phyloP scores from a whole-genome alignment of 129 eudicot genomes.

The Ambrosia trifida region DNA sequence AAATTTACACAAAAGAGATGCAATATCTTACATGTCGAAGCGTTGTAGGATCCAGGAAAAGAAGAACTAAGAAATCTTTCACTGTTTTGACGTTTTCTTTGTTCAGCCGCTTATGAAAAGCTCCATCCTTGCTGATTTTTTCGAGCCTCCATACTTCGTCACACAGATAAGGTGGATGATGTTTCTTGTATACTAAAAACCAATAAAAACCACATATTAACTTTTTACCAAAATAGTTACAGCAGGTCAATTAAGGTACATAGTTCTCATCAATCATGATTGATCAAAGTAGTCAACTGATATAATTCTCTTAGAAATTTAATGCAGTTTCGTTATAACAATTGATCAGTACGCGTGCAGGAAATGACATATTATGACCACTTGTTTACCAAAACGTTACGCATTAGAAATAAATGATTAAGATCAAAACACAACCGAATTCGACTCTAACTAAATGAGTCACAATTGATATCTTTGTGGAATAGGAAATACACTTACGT shows the following conservation, averaged over 20 bases:
- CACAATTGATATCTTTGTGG: not conserved
- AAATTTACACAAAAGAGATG: conserved; percentile 14
- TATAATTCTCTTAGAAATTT: not conserved
- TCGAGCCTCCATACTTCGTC: conserved; percentile 97
- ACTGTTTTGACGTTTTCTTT: conserved; percentile 66
- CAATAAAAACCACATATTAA: not conserved
- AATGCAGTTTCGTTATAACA: not conserved
- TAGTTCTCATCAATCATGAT: not conserved
- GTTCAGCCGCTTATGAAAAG: conserved; percentile 82
- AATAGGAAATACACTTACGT: conserved; percentile 51
- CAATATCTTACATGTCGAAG: conserved; percentile 67
- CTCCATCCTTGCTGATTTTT: conserved; percentile 97
- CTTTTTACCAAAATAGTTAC: not conserved
- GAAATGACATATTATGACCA: too few relatives aligned
- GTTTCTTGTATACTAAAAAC: conserved; percentile 86
- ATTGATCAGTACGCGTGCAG: not conserved
- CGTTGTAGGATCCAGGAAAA: conserved; percentile 55
- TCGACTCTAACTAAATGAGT: not conserved
- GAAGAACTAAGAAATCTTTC: conserved; percentile 68
- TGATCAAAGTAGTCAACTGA: not conserved
- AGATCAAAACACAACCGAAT: not conserved
- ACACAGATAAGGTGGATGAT: conserved; percentile 80
- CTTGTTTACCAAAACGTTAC: too few relatives aligned
- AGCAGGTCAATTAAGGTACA: not conserved
- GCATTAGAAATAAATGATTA: not conserved